Evolutionary conservation across 2,329 filamentous ascomycete species (phyloP), one percentile per base, ranked within the genome.

Genomic region (Xylaria sp.): DNA sequence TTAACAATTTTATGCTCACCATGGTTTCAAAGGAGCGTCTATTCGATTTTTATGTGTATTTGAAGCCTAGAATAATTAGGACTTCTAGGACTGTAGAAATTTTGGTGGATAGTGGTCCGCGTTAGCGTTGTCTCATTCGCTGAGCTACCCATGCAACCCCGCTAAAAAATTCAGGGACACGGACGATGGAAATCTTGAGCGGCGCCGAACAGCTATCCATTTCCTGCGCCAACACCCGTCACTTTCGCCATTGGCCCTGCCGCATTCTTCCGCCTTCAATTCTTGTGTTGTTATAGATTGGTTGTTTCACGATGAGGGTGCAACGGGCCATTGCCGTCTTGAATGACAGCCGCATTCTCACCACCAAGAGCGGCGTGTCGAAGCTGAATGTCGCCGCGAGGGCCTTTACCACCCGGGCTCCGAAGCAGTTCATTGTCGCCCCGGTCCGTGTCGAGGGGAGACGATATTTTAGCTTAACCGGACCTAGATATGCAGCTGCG

Each of bases 381-480:
- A 78, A 75, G 69, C 73, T 81, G 59, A 77, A 77, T 59, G 65
- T 79, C 55, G 76, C 73, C 60, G 77, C 77, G 45, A 75, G 73
- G 39, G 63, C 71, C 48, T 72, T 76, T 8, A 75, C 74, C 18
- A 52, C 75, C 56, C 69, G 71, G 46, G 73, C 76, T n/a, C 76
- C 76, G 56, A 66, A 75, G 59, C 76, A 73, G 70, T 77, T 78
- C 70, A 77, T 78, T 59, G 73, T 75, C 8, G 76, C 79, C 59
- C 76, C 75, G 23, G 67, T 76, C 63, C 76, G 78, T 67, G 68
- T 80, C 41, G 75, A 76, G 20, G 76, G 76, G 18, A 76, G 78
- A 45, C 78, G 81, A 71, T 79, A 79, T 68, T 82, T 83, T 70
- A 83, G 79, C 69, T 72, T 78, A 53, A 81, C 77, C 45, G 70